phyloP scores from a whole-genome alignment of 2,329 filamentous ascomycete species.

The Amauroascus verrucosus region DNA sequence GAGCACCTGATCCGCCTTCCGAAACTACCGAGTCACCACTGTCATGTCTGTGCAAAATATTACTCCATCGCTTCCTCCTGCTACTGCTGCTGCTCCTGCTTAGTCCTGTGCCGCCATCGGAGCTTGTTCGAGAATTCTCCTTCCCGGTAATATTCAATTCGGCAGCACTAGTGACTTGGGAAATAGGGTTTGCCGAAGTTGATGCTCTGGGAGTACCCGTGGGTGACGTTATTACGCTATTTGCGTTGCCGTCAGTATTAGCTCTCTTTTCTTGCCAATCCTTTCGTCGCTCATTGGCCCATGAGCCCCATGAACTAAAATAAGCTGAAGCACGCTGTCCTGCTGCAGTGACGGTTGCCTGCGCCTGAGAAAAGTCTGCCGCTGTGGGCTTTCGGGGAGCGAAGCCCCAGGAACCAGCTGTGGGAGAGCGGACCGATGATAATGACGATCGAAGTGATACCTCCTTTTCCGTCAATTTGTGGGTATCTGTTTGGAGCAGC shows the following conservation, averaged over 20 bases:
- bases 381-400: slow-evolving; percentile 25
- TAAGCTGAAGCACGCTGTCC: slow-evolving; percentile 51
- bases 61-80: slow-evolving; percentile 27
- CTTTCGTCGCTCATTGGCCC: slow-evolving; percentile 44
- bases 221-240: slow-evolving; percentile 6
- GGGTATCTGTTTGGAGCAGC: slow-evolving; percentile 20
- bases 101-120: slow-evolving; percentile 7
- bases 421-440: slow-evolving; percentile 18
- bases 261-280: slow-evolving; percentile 37
- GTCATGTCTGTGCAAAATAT: slow-evolving; percentile 24
- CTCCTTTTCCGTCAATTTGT: slow-evolving; percentile 22
- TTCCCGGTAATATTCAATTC: slow-evolving; percentile 21
- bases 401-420: slow-evolving; percentile 23
- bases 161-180: background rate
- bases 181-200: background rate
- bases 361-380: slow-evolving; percentile 45
- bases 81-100: background rate
- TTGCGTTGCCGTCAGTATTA: slow-evolving; percentile 7
- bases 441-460: slow-evolving; percentile 22
- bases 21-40: background rate
- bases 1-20: background rate
- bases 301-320: slow-evolving; percentile 52
- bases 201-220: slow-evolving; percentile 8
- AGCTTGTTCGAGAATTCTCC: background rate
- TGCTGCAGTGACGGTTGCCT: slow-evolving; percentile 46